A percentile compares a stretch with the other conserved stretches of the same genome.
phyloP scores from a whole-genome alignment of 805 yeast species.

The Kregervanrija fluxuum region DNA sequence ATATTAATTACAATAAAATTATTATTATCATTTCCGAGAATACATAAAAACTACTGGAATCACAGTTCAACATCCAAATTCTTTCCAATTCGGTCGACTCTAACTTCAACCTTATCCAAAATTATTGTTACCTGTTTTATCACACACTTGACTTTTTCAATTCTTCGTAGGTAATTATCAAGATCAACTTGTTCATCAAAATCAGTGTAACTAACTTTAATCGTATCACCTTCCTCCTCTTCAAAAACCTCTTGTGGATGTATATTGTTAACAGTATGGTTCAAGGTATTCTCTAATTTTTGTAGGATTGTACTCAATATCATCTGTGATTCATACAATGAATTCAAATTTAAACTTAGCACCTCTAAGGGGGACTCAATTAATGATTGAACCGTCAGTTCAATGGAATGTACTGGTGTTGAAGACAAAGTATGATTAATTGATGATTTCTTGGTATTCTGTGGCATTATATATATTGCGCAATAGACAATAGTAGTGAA shows the following conservation, averaged over 20 bases:
- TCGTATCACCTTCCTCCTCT: neutral
- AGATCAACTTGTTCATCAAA: conserved; percentile 11
- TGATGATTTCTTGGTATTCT: too few relatives aligned
- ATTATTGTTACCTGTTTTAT: conserved; percentile 19
- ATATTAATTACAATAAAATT: neutral
- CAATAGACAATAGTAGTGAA: too few relatives aligned
- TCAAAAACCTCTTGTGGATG: neutral
- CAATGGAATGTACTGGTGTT: conserved; percentile 48
- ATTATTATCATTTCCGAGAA: neutral
- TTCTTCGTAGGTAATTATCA: conserved; percentile 18
- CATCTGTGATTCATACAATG: conserved; percentile 49
- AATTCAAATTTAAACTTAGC: conserved; percentile 42
- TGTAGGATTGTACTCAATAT: conserved; percentile 43
- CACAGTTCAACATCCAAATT: neutral
- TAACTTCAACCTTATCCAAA: conserved; percentile 31
- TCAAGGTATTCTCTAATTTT: conserved; percentile 31
- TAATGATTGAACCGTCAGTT: conserved; percentile 48
- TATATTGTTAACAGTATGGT: conserved; percentile 8
- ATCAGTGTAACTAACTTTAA: conserved; percentile 10
- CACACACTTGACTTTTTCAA: conserved; percentile 18
- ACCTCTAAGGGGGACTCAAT: conserved; percentile 48
- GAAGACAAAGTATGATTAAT: neutral
- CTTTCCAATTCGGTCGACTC: conserved; percentile 25
- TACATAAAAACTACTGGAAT: neutral
- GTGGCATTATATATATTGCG: too few relatives aligned